Evolutionary conservation across 2,329 filamentous ascomycete genomes (phyloP), one percentile per base, ranked within the genome.

Genomic region (Helicocarpus griseus): DNA sequence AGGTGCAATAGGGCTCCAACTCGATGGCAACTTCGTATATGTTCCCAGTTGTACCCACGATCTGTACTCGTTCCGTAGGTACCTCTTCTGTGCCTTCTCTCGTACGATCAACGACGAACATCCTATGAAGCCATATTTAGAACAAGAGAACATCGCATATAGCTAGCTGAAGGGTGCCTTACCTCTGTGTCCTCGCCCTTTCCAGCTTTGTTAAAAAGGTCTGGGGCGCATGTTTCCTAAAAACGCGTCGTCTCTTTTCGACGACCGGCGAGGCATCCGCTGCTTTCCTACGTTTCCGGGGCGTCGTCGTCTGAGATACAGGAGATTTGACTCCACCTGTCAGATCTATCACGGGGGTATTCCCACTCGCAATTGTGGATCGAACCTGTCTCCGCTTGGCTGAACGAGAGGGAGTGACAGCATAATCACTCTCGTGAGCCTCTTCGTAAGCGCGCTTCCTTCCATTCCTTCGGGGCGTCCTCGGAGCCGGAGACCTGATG

Each of bases 31-130:
- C 73, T n/a, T 70, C 76, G 64, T 85, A 84, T 17, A 84, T 65
- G 57, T 83, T 83, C 14, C 81, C 81, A 0, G 79, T 83, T 4
- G 75, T 73, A 17, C 82, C 82, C 29, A 79, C 78, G 47, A 85
- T 74, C 21, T 76, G 67, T 49, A 83, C 73, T 2, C 63, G 69
- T 59, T 83, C 78, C 51, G 69, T 65, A 0, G 73, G 77, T 2
- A 63, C 64, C 7, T 73, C 66, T 1, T 72, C 68, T 4, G 69
- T 73, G 4, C 69, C 71, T 35, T 63, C 61, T 8, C 75, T 66
- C 48, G 63, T 69, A 40, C 80, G 73, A 39, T 74, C 72, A 21
- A 83, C 69, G 6, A 83, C 73, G 51, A 78, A 80, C 72, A 84
- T 78, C 21, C 76, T 73, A 41, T 1, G 14, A 29, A 28, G 38